phyloP scores from a whole-genome alignment of 2,329 filamentous ascomycete genomes.

The Claviceps sorghi region DNA sequence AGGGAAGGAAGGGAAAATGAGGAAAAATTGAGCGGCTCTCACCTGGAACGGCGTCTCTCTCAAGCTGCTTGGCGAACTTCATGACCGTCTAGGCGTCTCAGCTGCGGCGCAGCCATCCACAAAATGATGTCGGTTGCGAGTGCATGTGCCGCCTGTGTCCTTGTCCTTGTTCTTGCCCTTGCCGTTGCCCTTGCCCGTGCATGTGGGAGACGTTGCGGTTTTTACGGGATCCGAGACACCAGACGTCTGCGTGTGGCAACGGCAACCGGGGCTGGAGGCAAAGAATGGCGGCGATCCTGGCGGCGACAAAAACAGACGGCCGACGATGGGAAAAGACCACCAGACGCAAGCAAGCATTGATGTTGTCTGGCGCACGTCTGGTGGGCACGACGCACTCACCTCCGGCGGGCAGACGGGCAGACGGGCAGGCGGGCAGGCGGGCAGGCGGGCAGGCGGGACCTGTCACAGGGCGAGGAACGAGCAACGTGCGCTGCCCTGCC shows the following conservation, averaged over 20 bases:
- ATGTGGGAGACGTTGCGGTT: background rate
- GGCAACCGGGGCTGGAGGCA: background rate
- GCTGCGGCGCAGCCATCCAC: constrained; percentile 5
- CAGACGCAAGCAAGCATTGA: too few relatives aligned
- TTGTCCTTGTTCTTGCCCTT: background rate
- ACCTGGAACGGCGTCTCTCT: constrained; percentile 55
- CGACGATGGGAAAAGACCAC: background rate
- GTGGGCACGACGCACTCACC: background rate
- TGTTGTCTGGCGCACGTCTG: too few relatives aligned
- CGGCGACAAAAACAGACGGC: background rate
- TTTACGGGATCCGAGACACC: background rate
- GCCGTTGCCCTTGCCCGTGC: background rate
- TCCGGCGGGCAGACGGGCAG: too few relatives aligned
- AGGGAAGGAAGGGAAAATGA: background rate
- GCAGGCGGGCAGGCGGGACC: background rate
- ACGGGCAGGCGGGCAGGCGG: too few relatives aligned
- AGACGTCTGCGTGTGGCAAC: background rate
- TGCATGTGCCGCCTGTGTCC: background rate
- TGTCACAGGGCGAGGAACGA: background rate
- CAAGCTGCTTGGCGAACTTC: constrained; percentile 10
- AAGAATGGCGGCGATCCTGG: background rate
- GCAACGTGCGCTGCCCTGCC: background rate
- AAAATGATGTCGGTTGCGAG: background rate
- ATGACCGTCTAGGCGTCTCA: constrained; percentile 6
- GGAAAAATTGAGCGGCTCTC: background rate